Evolutionary conservation across 1,284 basidiomycete species (phyloP).

Genomic region (Macrocybe sp.): DNA sequence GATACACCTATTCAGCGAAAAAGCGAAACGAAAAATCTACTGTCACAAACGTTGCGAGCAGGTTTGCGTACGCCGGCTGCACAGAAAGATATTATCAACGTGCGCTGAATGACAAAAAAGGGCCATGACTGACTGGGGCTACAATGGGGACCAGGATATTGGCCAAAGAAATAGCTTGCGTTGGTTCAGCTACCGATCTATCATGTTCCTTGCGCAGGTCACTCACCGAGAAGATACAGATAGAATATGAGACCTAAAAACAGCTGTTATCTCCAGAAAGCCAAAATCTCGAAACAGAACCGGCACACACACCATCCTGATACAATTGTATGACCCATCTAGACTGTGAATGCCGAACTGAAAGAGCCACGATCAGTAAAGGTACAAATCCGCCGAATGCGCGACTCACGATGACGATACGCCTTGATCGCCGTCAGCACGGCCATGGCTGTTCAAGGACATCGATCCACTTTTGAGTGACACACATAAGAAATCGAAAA

Average conservation of each 20-base stretch:
- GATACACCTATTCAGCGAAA: neutral
- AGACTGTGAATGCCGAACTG: slow-evolving; percentile 29
- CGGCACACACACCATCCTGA: slow-evolving; percentile 29
- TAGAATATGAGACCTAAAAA: slow-evolving; percentile 35
- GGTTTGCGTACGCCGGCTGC: slow-evolving; percentile 28
- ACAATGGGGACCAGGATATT: slow-evolving; percentile 34
- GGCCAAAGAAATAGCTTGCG: slow-evolving; percentile 31
- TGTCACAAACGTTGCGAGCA: slow-evolving; percentile 33
- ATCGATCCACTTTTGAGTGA: neutral
- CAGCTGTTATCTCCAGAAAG: neutral
- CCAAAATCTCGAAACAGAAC: neutral
- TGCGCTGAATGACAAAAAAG: neutral
- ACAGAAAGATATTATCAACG: neutral
- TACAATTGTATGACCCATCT: slow-evolving; percentile 34
- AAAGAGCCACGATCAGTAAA: neutral
- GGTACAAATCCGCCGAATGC: neutral
- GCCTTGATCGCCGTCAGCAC: slow-evolving; percentile 32
- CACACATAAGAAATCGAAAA: slow-evolving; percentile 2
- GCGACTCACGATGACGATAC: slow-evolving; percentile 31
- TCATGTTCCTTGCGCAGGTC: neutral
- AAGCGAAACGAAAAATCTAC: neutral
- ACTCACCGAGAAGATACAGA: slow-evolving; percentile 32
- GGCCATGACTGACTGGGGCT: slow-evolving; percentile 26
- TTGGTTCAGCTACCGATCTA: neutral
- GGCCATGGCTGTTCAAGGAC: slow-evolving; percentile 26